These are phyloP conservation scores for Lumnitzera littorea DNA, from an alignment of 345 rosid genomes.

Conservation along the genomic window DNA sequence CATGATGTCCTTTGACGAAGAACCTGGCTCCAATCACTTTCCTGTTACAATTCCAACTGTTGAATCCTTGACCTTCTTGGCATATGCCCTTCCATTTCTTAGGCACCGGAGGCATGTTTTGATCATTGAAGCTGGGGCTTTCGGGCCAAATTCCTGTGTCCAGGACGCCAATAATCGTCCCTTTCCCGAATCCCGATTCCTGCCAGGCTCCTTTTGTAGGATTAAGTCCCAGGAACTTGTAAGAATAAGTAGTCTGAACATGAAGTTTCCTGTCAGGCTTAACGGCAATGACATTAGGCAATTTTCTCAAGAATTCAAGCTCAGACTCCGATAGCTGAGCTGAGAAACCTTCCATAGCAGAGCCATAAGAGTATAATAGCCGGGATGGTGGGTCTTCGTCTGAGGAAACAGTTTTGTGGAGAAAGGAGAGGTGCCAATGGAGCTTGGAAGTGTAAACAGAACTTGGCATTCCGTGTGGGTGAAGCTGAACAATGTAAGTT, in stretches of 20 bases:
- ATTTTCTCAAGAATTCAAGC: conserved; percentile 26
- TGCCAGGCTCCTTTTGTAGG: conserved; percentile 46
- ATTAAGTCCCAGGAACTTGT: conserved; percentile 68
- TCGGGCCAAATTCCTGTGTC: conserved; percentile 96
- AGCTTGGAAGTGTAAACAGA: conserved; percentile 38
- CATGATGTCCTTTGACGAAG: conserved; percentile 71
- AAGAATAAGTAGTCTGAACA: conserved; percentile 80
- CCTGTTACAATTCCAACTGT: conserved; percentile 49
- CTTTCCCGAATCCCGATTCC: conserved; percentile 51
- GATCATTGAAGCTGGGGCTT: conserved; percentile 73
- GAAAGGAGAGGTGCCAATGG: conserved; percentile 68
- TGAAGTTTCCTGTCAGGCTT: conserved; percentile 63
- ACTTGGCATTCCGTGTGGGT: conserved; percentile 40
- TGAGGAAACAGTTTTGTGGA: conserved; percentile 30
- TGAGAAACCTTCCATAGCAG: conserved; percentile 86
- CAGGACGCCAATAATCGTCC: conserved; percentile 64
- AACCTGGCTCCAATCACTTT: conserved; percentile 85
- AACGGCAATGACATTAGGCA: conserved; percentile 59
- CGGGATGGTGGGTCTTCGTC: conserved; percentile 54
- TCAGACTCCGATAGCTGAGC: conserved; percentile 65
- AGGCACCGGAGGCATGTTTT: conserved; percentile 64
- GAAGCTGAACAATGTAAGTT: conserved; percentile 84
- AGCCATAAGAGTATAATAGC: conserved; percentile 73
- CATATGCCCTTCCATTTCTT: conserved; percentile 73
- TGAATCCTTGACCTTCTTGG: conserved; percentile 67